phyloP scores from a whole-genome alignment of 371 early-diverging fungal genomes.

The Fennellomyces sp. region DNA sequence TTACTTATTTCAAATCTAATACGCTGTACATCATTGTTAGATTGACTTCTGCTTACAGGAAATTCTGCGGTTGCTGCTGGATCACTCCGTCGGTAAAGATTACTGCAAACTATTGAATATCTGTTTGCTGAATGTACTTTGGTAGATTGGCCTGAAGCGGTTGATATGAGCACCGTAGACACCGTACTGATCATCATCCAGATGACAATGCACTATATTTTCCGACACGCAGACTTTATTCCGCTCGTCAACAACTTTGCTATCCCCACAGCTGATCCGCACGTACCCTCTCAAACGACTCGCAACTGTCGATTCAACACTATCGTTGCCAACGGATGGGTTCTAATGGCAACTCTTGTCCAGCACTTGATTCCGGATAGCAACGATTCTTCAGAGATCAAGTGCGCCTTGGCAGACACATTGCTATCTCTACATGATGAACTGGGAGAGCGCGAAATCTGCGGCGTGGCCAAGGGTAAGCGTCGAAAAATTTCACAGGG shows the following conservation, averaged over 20 bases:
- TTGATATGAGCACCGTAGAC: conserved; percentile 9
- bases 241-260: conserved; percentile 47
- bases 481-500: neutral
- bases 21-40: conserved; percentile 7
- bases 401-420: conserved; percentile 38
- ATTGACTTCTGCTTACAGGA: conserved; percentile 16
- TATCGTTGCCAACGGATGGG: conserved; percentile 34
- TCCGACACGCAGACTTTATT: conserved; percentile 51
- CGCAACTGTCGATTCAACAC: conserved; percentile 34
- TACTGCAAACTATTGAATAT: neutral
- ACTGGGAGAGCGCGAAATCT: conserved; percentile 67
- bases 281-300: conserved; percentile 35
- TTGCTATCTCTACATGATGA: conserved; percentile 61
- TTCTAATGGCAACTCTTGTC: conserved; percentile 26
- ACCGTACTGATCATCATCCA: conserved; percentile 14
- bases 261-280: conserved; percentile 26
- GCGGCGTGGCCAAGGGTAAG: conserved; percentile 60
- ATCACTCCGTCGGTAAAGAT: conserved; percentile 12
- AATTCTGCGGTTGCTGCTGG: conserved; percentile 8
- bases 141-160: conserved; percentile 7
- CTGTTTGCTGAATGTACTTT: neutral
- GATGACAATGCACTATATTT: conserved; percentile 41
- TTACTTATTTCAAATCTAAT: neutral
- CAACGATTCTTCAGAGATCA: neutral
- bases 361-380: neutral